These are phyloP conservation scores for Clonostachys chloroleuca DNA, from an alignment of 2,329 filamentous ascomycete species.

Conservation along the genomic window DNA sequence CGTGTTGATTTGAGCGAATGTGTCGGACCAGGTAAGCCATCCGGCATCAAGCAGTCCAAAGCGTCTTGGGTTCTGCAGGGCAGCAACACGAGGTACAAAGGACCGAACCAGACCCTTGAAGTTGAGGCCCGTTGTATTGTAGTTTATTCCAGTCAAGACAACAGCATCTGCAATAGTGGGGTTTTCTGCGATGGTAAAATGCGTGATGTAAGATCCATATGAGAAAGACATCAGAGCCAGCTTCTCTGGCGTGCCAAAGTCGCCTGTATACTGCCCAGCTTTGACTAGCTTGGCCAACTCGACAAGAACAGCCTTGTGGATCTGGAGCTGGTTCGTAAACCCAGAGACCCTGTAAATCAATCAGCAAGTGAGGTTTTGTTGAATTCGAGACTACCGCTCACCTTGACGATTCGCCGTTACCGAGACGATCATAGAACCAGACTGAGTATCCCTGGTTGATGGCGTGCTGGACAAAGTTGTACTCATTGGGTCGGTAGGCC, in stretches of 20 bases:
- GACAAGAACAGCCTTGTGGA: slow-evolving; percentile 8
- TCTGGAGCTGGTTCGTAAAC: slow-evolving; percentile 8
- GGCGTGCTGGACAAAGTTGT: slow-evolving; percentile 10
- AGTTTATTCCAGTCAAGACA: slow-evolving; percentile 4
- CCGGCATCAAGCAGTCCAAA: slow-evolving; percentile 2
- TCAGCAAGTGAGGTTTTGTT: background rate
- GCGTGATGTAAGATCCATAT: slow-evolving; percentile 8
- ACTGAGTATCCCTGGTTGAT: slow-evolving; percentile 8
- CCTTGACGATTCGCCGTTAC: slow-evolving; percentile 5
- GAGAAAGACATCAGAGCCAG: slow-evolving; percentile 10
- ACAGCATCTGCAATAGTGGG: background rate
- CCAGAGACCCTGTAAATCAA: slow-evolving; percentile 6
- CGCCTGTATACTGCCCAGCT: slow-evolving; percentile 6
- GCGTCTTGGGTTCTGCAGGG: slow-evolving; percentile 5
- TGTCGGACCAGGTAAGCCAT: slow-evolving; percentile 8
- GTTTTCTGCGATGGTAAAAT: background rate
- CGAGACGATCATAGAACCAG: slow-evolving; percentile 10
- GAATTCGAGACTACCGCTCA: background rate
- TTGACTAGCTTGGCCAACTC: slow-evolving; percentile 7
- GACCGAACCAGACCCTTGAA: slow-evolving; percentile 7
- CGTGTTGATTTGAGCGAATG: slow-evolving; percentile 5
- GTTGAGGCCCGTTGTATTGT: slow-evolving; percentile 6
- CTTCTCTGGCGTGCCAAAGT: slow-evolving; percentile 6
- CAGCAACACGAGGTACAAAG: slow-evolving; percentile 8
- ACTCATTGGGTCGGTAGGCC: slow-evolving; percentile 6